These are phyloP conservation scores for Friedmanniomyces endolithicus DNA, from an alignment of 495 filamentous ascomycete genomes.

Conservation along the genomic window DNA sequence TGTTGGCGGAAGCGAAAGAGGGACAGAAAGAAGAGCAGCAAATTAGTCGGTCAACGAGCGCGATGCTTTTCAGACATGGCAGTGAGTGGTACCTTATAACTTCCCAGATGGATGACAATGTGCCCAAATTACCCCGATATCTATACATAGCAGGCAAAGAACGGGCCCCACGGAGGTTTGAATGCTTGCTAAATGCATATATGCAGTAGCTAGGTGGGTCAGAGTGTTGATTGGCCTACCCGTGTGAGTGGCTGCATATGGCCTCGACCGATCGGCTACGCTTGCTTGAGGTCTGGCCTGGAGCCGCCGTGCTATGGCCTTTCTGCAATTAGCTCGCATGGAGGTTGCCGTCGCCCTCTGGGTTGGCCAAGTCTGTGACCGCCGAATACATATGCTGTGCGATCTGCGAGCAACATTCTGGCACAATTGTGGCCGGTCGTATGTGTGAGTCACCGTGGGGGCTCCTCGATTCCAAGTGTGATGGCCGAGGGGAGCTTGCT, in stretches of 20 bases:
- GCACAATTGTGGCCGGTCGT: too few relatives aligned
- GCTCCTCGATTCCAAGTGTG: too few relatives aligned
- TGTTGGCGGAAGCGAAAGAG: conserved; percentile 15
- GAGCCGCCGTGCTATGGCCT: conserved; percentile 7
- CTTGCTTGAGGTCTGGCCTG: neutral
- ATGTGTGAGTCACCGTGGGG: too few relatives aligned
- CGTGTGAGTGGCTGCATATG: conserved; percentile 11
- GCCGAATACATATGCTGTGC: too few relatives aligned
- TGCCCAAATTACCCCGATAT: conserved; percentile 22
- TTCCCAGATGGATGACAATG: conserved; percentile 23
- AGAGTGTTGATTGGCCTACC: conserved; percentile 1
- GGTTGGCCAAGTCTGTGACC: neutral
- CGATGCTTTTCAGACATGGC: conserved; percentile 2
- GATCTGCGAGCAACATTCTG: neutral
- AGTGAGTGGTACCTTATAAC: conserved; percentile 30
- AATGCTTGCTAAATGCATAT: conserved; percentile 13
- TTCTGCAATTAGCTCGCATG: neutral
- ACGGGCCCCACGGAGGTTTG: neutral
- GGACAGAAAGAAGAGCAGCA: conserved; percentile 25
- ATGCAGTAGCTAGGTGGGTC: neutral
- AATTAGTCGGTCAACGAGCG: conserved; percentile 29
- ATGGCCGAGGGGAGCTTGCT: too few relatives aligned
- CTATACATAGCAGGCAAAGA: conserved; percentile 27
- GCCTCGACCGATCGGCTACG: neutral
- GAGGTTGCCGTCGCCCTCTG: neutral